Evolutionary conservation across 169 alveolate genomes (phyloP), one percentile per base, ranked within the genome.

Genomic region (Theileria sp.): DNA sequence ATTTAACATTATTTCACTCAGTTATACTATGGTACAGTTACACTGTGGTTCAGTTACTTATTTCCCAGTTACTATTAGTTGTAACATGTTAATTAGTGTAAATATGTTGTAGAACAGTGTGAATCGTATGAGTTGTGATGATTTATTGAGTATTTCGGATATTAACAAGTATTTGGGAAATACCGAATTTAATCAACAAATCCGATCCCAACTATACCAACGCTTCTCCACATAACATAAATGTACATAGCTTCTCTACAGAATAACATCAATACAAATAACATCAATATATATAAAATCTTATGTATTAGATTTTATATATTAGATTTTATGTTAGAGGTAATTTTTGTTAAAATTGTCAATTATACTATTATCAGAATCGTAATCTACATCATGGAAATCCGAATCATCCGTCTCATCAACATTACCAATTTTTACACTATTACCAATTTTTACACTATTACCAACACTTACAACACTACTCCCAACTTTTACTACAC

Each of bases 331-430:
- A 36, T 32, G 17, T 44, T 44, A 44, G 54, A 44, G 54, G 54
- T 44, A 44, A 44, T 44, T 44, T 44, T 44, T 44, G 17, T 44
- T 44, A 44, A 44, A 44, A 44, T 44, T 44, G 54, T 38, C n/a
- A 1, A 71, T 71, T 0, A 58, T 61, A 58, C 79, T 71, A 9
- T 58, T 58, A 13, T 71, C 79, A 54, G 79, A 75, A 36, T 61
- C 81, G 56, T 65, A 75, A 61, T 75, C 56, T 23, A 71, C 54
- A 44, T 44, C 54, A 8, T 44, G 54, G 8, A 10, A 44, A 44
- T 44, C 25, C n/a, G n/a, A n/a, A 1, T 71, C 64, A 49, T 38
- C 51, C 69, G 30, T 21, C 26, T 32, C 75, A 36, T 38, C 81
- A 26, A 54, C 50, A 30, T n/a, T n/a, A n/a, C n/a, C n/a, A n/a